phyloP scores from a whole-genome alignment of 306 rosid genomes.

The Casuarina glauca region DNA sequence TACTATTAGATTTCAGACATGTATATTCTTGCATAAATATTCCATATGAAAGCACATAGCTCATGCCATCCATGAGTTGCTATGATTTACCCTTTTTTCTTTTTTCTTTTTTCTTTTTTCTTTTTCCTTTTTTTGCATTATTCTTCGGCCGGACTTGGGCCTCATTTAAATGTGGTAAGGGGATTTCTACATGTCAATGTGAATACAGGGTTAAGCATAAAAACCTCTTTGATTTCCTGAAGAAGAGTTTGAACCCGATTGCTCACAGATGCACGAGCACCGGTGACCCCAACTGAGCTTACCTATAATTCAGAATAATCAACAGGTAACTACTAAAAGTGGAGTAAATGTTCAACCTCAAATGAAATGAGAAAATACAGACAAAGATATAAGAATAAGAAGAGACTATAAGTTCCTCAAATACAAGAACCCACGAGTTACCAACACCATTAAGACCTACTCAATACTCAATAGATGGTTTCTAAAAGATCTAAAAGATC shows the following conservation, averaged over 20 bases:
- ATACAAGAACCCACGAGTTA: background rate
- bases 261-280: constrained; percentile 82
- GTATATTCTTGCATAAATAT: background rate
- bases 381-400: background rate
- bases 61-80: constrained; percentile 22
- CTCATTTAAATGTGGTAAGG: constrained; percentile 8
- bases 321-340: constrained; percentile 14
- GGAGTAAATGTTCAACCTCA: background rate
- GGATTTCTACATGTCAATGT: background rate
- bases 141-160: background rate
- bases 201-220: constrained; percentile 24
- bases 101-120: background rate
- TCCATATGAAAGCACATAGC: background rate
- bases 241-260: constrained; percentile 59
- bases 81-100: background rate
- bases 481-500: background rate
- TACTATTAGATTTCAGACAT: background rate
- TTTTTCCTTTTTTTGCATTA: background rate
- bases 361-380: constrained; percentile 1
- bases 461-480: background rate
- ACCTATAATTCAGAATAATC: constrained; percentile 53
- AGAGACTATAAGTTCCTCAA: background rate
- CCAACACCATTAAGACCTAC: background rate
- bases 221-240: constrained; percentile 76
- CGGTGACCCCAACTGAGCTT: constrained; percentile 90